phyloP scores from a whole-genome alignment of 2,329 filamentous ascomycete genomes.

The Seiridium unicorne region DNA sequence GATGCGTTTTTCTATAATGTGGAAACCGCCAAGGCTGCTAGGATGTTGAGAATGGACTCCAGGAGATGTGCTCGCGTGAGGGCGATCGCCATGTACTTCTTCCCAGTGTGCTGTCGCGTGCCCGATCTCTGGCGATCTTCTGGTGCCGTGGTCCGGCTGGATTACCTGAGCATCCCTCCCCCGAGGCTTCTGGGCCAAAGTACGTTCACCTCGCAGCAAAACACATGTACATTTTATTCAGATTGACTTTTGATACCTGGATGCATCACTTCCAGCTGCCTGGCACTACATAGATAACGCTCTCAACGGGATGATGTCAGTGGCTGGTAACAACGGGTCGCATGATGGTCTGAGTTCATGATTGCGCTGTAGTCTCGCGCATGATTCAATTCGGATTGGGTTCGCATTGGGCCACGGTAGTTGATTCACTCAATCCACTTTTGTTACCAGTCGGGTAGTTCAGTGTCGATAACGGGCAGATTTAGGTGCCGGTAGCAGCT shows the following conservation, averaged over 20 bases:
- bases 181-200: too few species aligned
- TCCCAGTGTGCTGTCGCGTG: background rate
- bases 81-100: background rate
- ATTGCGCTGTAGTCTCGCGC: background rate
- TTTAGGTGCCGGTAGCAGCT: too few species aligned
- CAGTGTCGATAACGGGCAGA: too few species aligned
- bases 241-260: too few species aligned
- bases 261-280: too few species aligned
- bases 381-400: background rate
- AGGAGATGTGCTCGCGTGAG: constrained; percentile 3
- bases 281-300: too few species aligned
- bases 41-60: background rate
- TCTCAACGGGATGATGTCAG: background rate
- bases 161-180: too few species aligned
- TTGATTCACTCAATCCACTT: background rate
- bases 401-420: background rate
- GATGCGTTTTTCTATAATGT: constrained; percentile 1
- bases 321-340: background rate
- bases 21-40: background rate
- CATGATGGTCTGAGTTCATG: background rate
- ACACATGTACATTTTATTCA: too few species aligned
- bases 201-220: too few species aligned
- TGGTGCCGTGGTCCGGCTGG: too few species aligned
- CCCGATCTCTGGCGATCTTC: background rate
- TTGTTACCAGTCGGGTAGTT: background rate